A percentile compares a stretch with the other conserved stretches of the same genome.
Evolutionary conservation across 768 basidiomycete species (phyloP).

Genomic region (Pisolithus tinctorius): DNA sequence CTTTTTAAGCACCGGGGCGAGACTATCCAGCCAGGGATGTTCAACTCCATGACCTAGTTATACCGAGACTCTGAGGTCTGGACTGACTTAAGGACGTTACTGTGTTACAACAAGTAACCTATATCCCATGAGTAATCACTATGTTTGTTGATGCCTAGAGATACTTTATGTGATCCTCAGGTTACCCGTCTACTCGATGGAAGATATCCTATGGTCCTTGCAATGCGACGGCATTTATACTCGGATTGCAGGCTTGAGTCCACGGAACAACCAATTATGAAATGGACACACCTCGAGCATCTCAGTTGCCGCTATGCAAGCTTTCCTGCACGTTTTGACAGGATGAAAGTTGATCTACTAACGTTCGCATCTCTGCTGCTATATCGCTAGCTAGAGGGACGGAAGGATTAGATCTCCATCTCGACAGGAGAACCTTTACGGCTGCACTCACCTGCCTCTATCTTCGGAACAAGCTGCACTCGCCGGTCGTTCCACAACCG

Average conservation of each 20-base stretch:
- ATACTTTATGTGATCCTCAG: slow-evolving; percentile 3
- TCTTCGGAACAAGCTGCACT: slow-evolving; percentile 35
- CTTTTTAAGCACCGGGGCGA: slow-evolving; percentile 82
- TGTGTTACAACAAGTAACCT: slow-evolving; percentile 81
- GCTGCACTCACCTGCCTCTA: slow-evolving; percentile 44
- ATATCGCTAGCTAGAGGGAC: slow-evolving; percentile 50
- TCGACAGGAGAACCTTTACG: slow-evolving; percentile 4
- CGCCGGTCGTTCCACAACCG: slow-evolving; percentile 48
- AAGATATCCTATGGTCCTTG: slow-evolving; percentile 44
- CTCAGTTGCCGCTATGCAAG: slow-evolving; percentile 54
- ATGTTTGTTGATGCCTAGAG: neutral
- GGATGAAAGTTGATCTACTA: slow-evolving; percentile 37
- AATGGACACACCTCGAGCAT: slow-evolving; percentile 54
- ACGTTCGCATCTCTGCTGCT: slow-evolving; percentile 56
- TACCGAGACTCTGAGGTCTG: slow-evolving; percentile 91
- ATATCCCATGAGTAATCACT: neutral
- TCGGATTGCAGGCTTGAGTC: slow-evolving; percentile 19
- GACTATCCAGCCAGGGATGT: slow-evolving; percentile 95
- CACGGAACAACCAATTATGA: neutral
- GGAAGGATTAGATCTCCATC: neutral
- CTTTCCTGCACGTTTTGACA: slow-evolving; percentile 55
- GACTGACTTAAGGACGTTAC: slow-evolving; percentile 71
- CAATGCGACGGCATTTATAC: slow-evolving; percentile 59
- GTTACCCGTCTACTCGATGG: slow-evolving; percentile 20
- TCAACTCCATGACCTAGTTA: slow-evolving; percentile 91